Conservation (phyloP, 352 stramenopile species). For the Globisporangium sylvaticum region DNA sequence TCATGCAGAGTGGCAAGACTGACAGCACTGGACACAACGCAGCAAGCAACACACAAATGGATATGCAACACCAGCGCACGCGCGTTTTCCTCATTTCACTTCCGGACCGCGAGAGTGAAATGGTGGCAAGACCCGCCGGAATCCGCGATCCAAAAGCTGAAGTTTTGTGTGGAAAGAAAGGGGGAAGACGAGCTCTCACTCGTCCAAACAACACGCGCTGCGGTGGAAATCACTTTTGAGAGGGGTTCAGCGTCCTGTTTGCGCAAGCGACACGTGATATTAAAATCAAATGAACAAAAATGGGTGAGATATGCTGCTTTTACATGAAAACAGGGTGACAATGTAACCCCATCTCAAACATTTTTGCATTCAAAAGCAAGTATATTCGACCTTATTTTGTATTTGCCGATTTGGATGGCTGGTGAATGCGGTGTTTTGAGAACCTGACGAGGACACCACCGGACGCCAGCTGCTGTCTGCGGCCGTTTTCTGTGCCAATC, state of each 20-base stretch:
- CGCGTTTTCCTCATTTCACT: background rate
- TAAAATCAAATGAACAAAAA: background rate
- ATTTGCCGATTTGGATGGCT: background rate
- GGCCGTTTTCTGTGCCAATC: background rate
- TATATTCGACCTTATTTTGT: background rate
- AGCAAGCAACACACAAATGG: background rate
- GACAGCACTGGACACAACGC: background rate
- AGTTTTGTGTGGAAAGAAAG: conserved; percentile 10
- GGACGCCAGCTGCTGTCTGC: background rate
- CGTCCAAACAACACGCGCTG: background rate
- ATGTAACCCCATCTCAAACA: background rate
- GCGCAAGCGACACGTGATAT: conserved; percentile 2
- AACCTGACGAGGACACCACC: conserved; percentile 4
- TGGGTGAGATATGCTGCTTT: background rate
- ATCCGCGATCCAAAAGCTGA: conserved; percentile 11
- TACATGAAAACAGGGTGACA: background rate
- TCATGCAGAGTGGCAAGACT: background rate
- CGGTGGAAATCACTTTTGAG: background rate
- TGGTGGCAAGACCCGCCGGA: background rate
- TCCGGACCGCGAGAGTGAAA: background rate
- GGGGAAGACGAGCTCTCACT: background rate
- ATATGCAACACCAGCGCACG: background rate
- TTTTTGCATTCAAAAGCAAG: background rate
- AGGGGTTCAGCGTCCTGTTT: background rate
- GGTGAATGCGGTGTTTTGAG: background rate